Conservation (phyloP, 2,329 filamentous ascomycete species). For the Aaosphaeria pasadenensis region DNA sequence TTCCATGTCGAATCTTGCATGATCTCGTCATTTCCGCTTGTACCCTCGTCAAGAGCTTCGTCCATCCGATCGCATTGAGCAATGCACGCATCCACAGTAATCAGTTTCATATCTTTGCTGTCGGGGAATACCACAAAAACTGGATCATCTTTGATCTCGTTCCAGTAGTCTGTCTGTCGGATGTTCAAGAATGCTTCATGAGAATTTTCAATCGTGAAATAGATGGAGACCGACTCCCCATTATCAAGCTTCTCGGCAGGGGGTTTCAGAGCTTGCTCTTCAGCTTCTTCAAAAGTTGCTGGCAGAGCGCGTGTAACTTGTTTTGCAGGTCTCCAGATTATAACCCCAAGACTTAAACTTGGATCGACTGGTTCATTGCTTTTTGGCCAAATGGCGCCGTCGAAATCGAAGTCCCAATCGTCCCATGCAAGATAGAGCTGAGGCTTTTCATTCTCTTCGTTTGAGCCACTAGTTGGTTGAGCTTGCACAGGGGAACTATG, state of each 20-base stretch:
- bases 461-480: slow-evolving; percentile 7
- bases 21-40: slow-evolving; percentile 27
- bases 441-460: slow-evolving; percentile 19
- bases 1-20: slow-evolving; percentile 34
- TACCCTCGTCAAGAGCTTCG: slow-evolving; percentile 15
- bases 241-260: slow-evolving; percentile 34
- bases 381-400: slow-evolving; percentile 44
- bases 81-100: slow-evolving; percentile 45
- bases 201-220: slow-evolving; percentile 43
- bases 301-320: slow-evolving; percentile 43
- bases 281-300: slow-evolving; percentile 42
- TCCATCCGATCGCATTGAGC: slow-evolving; percentile 39
- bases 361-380: slow-evolving; percentile 44
- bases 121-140: slow-evolving; percentile 47
- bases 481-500: slow-evolving; percentile 2
- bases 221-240: slow-evolving; percentile 49
- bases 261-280: slow-evolving; percentile 41
- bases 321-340: slow-evolving; percentile 45
- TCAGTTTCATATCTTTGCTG: slow-evolving; percentile 35
- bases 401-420: slow-evolving; percentile 44
- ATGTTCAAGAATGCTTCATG: slow-evolving; percentile 47
- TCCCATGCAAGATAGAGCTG: slow-evolving; percentile 35
- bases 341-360: slow-evolving; percentile 44
- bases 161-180: slow-evolving; percentile 50
- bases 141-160: slow-evolving; percentile 48